Conservation (phyloP, 2,329 filamentous ascomycete species). For the Colletotrichum orchidophilum region DNA sequence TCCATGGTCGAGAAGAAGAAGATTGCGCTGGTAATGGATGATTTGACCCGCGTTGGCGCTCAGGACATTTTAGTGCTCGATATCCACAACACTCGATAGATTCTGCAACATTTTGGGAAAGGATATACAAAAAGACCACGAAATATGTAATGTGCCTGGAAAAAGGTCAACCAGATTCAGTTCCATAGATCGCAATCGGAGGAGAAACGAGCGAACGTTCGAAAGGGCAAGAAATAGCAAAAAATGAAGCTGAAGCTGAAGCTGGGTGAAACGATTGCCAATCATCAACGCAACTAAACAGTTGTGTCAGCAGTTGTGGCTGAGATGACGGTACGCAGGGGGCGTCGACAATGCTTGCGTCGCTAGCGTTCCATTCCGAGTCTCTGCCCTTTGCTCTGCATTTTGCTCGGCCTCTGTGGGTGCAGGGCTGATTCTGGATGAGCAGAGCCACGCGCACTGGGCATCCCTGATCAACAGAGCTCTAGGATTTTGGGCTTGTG, state of each 20-base stretch:
- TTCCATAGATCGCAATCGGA: not conserved
- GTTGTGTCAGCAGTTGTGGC: slow-evolving; percentile 24
- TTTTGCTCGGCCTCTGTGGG: not conserved
- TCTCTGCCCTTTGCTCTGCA: slow-evolving; percentile 21
- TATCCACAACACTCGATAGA: slow-evolving; percentile 79
- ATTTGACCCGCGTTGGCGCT: slow-evolving; percentile 78
- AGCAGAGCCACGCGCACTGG: not conserved
- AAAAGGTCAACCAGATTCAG: not conserved
- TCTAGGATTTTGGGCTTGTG: not conserved
- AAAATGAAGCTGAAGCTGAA: not conserved
- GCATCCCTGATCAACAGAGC: slow-evolving; percentile 9
- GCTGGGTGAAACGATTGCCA: not conserved
- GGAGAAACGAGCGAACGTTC: not conserved
- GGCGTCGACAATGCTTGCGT: slow-evolving; percentile 14
- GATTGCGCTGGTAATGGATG: slow-evolving; percentile 88
- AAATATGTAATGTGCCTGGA: slow-evolving; percentile 21
- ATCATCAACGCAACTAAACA: slow-evolving; percentile 3
- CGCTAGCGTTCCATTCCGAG: slow-evolving; percentile 16
- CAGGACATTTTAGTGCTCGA: slow-evolving; percentile 86
- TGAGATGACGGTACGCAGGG: not conserved
- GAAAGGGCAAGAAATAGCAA: not conserved
- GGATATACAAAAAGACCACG: slow-evolving; percentile 17
- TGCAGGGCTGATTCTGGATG: not conserved
- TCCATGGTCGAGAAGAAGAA: slow-evolving; percentile 92
- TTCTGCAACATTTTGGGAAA: not conserved